phyloP scores from a whole-genome alignment of 179 eudicot genomes.

The Spergularia azorica region DNA sequence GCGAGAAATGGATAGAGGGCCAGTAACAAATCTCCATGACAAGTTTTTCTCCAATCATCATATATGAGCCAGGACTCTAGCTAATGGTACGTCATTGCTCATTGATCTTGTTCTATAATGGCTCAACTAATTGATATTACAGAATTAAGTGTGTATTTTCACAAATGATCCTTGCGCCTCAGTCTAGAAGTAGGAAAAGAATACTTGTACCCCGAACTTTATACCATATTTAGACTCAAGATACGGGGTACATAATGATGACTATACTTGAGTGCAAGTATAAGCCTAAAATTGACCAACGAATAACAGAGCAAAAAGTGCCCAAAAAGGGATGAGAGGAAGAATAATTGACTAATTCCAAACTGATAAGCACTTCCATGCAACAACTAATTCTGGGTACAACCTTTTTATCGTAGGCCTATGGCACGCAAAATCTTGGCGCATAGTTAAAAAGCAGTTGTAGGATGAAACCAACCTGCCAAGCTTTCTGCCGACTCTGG shows the following conservation, averaged over 20 bases:
- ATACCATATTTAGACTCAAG: background rate
- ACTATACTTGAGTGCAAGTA: background rate
- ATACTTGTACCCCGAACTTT: background rate
- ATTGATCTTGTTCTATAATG: background rate
- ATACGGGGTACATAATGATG: background rate
- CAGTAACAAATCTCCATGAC: no score
- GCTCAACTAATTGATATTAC: background rate
- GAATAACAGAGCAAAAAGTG: background rate
- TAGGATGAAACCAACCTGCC: conserved; percentile 63
- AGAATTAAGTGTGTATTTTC: background rate
- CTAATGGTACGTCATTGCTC: background rate
- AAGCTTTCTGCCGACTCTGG: conserved; percentile 66
- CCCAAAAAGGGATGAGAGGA: no score
- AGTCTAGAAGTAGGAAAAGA: background rate
- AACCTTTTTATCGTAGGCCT: background rate
- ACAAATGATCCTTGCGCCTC: background rate
- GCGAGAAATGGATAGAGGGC: no score
- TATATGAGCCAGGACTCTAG: background rate
- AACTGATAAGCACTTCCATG: background rate
- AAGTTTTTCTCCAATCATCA: no score
- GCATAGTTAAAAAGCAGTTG: background rate
- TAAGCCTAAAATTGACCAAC: background rate
- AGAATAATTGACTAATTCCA: background rate
- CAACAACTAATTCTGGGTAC: background rate
- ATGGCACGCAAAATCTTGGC: background rate